Base-by-base conservation (phyloP, 768 basidiomycete species). In the Hemileccinum impolitum region DNA sequence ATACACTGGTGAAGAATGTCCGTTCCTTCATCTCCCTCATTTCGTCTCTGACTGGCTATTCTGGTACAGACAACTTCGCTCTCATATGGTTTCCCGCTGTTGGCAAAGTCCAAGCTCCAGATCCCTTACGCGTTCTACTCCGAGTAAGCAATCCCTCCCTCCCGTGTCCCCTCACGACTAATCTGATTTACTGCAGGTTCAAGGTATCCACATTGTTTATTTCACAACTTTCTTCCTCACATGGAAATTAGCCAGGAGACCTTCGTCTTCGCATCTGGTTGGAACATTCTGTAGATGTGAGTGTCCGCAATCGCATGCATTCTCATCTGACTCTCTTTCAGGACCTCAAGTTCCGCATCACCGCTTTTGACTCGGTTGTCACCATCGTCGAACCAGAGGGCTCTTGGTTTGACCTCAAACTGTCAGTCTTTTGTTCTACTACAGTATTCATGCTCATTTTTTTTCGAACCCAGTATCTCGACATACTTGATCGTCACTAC, bases 331-430 rank as follows among this genome's bases (percentile, higher is more conserved):
- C 31, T 38, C 26, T 30, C 15, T 43, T 26, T 47, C 14, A 89
- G 85, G 79, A 75, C 38, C 64, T 75, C 40, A 78, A 69, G 48
- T 77, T 77, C 61, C 86, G 78, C n/a, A 75, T 84, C 38, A 72
- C 75, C 3, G 90, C 83, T 0, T 90, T 81, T 58, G 87, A 92
- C 57, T 82, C 84, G 1, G 73, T 90, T 42, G 78, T 93, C 43
- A 84, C 81, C 7, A 73, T 93, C 30, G 87, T 92, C 32, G 90
- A 93, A 62, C 88, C 90, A 15, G 84, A 85, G 50, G 61, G 78
- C 34, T 88, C 88, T 25, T 75, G 85, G 63, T 81, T 91, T 55
- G 90, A 93, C 67, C 74, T 85, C 60, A 85, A 90, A 65, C 77
- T 90, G 90, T 91, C 57, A 38, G 88, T 70, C 21, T n/a, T 37